phyloP scores from a whole-genome alignment of 352 stramenopile species.

The Phytophthora citrophthora region DNA sequence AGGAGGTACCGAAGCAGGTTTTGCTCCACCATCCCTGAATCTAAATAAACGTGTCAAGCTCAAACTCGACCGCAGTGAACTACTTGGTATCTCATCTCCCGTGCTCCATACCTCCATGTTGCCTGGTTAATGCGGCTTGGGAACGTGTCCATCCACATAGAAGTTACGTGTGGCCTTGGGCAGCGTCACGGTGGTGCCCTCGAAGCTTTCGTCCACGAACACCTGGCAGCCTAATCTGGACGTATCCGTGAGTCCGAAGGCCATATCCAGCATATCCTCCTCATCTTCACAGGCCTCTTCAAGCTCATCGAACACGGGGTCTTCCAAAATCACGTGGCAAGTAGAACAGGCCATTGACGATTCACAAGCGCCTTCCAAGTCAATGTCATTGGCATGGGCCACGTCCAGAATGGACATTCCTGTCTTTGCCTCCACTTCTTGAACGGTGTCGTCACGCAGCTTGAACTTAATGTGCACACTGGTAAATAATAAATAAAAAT shows the following conservation, averaged over 20 bases:
- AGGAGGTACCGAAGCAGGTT: constrained; percentile 8
- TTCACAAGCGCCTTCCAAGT: constrained; percentile 94
- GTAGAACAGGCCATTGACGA: constrained; percentile 98
- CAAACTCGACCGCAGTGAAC: constrained; percentile 4
- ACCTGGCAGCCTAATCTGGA: constrained; percentile 93
- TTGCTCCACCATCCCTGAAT: constrained; percentile 21
- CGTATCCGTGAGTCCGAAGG: constrained; percentile 97
- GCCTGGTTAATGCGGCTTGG: constrained; percentile 91
- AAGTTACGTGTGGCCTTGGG: constrained; percentile 98
- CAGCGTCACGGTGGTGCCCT: constrained; percentile 89
- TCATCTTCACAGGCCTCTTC: constrained; percentile 95
- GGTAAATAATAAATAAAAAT: neutral
- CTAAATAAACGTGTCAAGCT: constrained; percentile 40
- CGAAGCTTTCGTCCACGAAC: constrained; percentile 92
- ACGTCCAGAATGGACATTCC: constrained; percentile 92
- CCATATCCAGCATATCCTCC: constrained; percentile 99
- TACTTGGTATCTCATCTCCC: constrained; percentile 6
- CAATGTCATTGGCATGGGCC: constrained; percentile 93
- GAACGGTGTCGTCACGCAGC: constrained; percentile 63
- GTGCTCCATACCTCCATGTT: constrained; percentile 1
- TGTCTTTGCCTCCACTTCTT: constrained; percentile 71
- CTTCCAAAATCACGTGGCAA: constrained; percentile 97
- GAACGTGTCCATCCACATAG: constrained; percentile 98
- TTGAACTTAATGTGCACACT: constrained; percentile 85
- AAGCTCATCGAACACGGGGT: constrained; percentile 92